Conservation (phyloP, 1,139 yeast genomes). For the Pichia sp. region DNA sequence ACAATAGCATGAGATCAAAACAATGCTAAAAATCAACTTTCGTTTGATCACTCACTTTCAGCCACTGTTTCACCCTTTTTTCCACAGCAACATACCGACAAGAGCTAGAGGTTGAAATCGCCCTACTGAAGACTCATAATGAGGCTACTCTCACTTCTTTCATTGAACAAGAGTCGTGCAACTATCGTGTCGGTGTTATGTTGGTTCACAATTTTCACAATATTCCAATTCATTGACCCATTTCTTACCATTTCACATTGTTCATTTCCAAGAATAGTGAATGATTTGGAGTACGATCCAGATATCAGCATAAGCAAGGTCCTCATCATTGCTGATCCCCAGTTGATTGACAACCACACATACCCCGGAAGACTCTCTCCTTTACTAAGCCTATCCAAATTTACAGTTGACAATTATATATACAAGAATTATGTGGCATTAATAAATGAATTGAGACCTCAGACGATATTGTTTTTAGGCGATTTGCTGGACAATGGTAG, state of each 20-base stretch:
- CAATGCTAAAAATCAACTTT: not conserved
- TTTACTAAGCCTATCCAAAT: conserved; percentile 41
- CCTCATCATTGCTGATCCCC: conserved; percentile 60
- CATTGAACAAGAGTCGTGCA: not conserved
- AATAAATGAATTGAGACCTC: conserved; percentile 39
- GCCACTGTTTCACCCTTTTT: too few species aligned
- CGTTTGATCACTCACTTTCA: too few species aligned
- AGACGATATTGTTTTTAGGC: conserved; percentile 48
- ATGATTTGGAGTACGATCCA: conserved; percentile 1
- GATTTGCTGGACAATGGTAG: conserved; percentile 55
- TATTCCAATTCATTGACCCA: conserved; percentile 19
- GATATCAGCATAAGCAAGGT: conserved; percentile 18
- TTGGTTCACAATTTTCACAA: conserved; percentile 5
- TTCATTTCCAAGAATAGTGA: conserved; percentile 13
- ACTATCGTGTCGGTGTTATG: not conserved
- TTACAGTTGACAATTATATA: conserved; percentile 48
- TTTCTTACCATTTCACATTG: conserved; percentile 16
- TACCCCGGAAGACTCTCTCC: conserved; percentile 45
- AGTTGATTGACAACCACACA: conserved; percentile 75
- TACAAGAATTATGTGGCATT: conserved; percentile 44
- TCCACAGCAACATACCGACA: too few species aligned
- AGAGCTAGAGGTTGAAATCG: too few species aligned
- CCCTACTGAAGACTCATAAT: not conserved
- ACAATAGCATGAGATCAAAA: not conserved
- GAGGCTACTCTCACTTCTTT: not conserved